Evolutionary conservation across 805 yeast species (phyloP), one percentile per base, ranked within the genome.

Genomic region (Candida caryicola): DNA sequence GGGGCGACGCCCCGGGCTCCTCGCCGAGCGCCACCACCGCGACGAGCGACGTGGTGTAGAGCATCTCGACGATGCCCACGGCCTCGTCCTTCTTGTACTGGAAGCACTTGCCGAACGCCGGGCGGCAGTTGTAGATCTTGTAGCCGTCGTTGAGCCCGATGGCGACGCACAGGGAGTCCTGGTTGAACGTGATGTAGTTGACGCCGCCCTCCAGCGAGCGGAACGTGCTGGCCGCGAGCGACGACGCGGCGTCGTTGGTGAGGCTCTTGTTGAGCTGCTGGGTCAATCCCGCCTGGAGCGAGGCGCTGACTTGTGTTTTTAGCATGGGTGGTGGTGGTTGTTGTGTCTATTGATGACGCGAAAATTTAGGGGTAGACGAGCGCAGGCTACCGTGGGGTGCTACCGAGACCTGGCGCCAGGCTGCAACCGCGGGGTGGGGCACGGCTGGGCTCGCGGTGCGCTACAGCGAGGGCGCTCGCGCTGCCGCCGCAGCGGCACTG

Each of bases 101-200:
- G 40, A 51, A 64, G 44, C 69, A 61, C 33, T 60, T 59, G 25
- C 90, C 90, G 59, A 86, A 84, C 17, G 31, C 34, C 12, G 95
- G 95, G 46, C 85, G 89, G 60, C 96, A 89, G 54, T 86, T 86
- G 70, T 76, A 91, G 33, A 91, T 85, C 50, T 76, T 76, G 57
- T 85, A 81, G 9, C 84, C 79, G 30, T 67, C 66, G 30, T 73
- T 72, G 4, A 82, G 72, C 2, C 95, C 93, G 1, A 83, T 78
- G 1, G 93, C 83, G 13, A 89, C 72, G 61, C 96, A 87, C 55
- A 73, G 73, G 43, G 81, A 81, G 64, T 91, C 96, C 71, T 91
- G 99, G 64, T 93, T 91, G 74, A 90, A 89, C 1, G 69, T 61
- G 28, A 69, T 64, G 51, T 54, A 68, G 41, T 69, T 69, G 37